Evolutionary conservation across 75 land plant genomes (phyloP), one percentile per base, ranked within the genome.

Genomic region (Larix kaempferi): DNA sequence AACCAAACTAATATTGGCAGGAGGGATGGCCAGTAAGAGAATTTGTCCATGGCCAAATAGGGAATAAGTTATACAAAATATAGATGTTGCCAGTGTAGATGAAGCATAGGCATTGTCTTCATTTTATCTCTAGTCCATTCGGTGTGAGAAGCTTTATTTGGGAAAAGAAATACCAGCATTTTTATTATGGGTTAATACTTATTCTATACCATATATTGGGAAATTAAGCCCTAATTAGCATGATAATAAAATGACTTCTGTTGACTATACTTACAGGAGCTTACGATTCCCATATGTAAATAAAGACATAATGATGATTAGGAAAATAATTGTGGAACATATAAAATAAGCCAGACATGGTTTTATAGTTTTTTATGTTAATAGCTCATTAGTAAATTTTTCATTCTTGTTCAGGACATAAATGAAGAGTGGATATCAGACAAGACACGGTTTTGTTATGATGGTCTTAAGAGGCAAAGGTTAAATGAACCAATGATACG

Each of bases 371-470:
- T 37, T 69, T 44, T 35, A 49, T 2, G 10, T 49, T 49, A 49
- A 49, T 49, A 49, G 54, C 54, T 49, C 11, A 49, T 49, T 49
- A 49, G 54, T 10, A 10, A 11, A 49, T 49, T 19, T 56, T 79
- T 15, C 44, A 25, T 56, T 77, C 23, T 74, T 67, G 35, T 91
- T 74, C 88, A 96, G 99, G 99, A 97, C 72, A 89, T 97, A 13
- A 97, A 97, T 86, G 99, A 97, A 74, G 99, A 97, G 83, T 97
- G 99, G 99, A 89, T 97, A 67, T 95, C 98, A 67, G 99, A 97
- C 81, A 97, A 97, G 58, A 89, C 99, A 39, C 91, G 99, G 71
- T 97, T 97, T 78, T 95, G 84, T 76, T 97, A 97, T 80, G 99
- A 97, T 88, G 99, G 99, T 29, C 83, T 97, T 59, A 94, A 97